Percentiles rank a stretch among this genome's conserved stretches.
phyloP scores from a whole-genome alignment of 768 basidiomycete species.

The Heimioporus sp. region DNA sequence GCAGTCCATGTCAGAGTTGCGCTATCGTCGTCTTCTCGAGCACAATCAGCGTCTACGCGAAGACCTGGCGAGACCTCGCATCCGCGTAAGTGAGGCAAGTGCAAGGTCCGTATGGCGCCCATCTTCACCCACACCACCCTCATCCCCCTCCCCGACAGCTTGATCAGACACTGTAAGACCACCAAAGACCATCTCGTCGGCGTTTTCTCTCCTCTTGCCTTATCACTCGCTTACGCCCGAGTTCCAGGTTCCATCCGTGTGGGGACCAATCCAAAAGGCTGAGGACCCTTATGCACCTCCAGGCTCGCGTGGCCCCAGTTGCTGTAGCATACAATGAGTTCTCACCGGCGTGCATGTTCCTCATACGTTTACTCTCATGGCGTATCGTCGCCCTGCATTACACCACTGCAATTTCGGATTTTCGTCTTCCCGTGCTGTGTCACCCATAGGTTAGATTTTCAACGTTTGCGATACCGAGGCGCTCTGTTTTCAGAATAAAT shows the following conservation, averaged over 20 bases:
- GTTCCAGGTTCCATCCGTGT: conserved; percentile 85
- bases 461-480: neutral
- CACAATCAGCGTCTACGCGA: conserved; percentile 73
- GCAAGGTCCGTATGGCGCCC: conserved; percentile 46
- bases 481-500: neutral
- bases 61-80: conserved; percentile 68
- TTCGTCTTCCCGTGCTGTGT: conserved; percentile 8
- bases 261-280: conserved; percentile 90
- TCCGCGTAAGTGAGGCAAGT: conserved; percentile 72
- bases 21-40: conserved; percentile 72
- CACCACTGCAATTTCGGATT: conserved; percentile 6
- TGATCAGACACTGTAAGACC: conserved; percentile 72
- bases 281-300: conserved; percentile 92
- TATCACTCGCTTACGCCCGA: conserved; percentile 13
- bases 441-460: conserved; percentile 7
- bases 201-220: conserved; percentile 10
- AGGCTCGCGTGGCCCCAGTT: conserved; percentile 44
- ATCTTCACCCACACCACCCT: conserved; percentile 2
- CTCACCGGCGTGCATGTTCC: conserved; percentile 4
- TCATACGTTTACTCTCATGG: neutral
- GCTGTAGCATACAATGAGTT: conserved; percentile 59
- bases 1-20: conserved; percentile 79
- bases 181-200: conserved; percentile 69
- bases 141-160: conserved; percentile 36
- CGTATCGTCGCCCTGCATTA: too few species aligned